Base-by-base conservation (phyloP, 805 yeast genomes). In the Nakazawaea molendinolei region DNA sequence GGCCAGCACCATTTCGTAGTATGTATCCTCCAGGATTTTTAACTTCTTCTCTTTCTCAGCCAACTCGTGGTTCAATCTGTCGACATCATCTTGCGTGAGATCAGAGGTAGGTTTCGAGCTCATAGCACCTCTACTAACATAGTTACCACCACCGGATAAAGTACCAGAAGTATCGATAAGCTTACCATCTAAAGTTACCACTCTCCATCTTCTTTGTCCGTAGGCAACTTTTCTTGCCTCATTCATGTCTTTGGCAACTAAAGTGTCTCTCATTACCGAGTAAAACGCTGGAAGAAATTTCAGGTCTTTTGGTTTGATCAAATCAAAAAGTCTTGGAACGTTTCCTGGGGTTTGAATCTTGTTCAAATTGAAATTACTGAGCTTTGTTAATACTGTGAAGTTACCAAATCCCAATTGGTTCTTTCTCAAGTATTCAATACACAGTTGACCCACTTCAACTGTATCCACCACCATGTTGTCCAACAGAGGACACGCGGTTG, bases 61-160 rank as follows among this genome's bases (percentile, higher is more conserved):
- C 17, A 78, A 62, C 34, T 79, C 79, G 3, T 55, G 53, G 35
- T 73, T 76, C 54, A 84, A 57, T 28, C 65, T 56, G 2, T 61
- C 56, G 2, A 85, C 69, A 32, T 78, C 85, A 13, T 69, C 76
- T 16, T 74, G 76, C 3, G 79, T 65, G 10, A 70, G 54, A n/a
- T 62, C 66, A 4, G 55, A 45, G 1, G 57, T 49, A 33, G 36
- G 38, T 23, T 63, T 52, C 27, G 70, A 59, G 40, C 69, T 75
- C 95, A 92, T 86, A 2, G 82, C 79, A 5, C 97, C 98, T 34
- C 71, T 71, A 13, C 72, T 68, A 7, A 69, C 71, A 26, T 71
- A 64, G 37, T 68, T 71, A 36, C 97, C 98, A 60, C 99, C 99
- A 49, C 99, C 99, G 31, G 95, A 77, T 79, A 94, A 79, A 1